phyloP scores from a whole-genome alignment of 1,284 basidiomycete genomes.

The Anthracocystis panici-leucophaei region DNA sequence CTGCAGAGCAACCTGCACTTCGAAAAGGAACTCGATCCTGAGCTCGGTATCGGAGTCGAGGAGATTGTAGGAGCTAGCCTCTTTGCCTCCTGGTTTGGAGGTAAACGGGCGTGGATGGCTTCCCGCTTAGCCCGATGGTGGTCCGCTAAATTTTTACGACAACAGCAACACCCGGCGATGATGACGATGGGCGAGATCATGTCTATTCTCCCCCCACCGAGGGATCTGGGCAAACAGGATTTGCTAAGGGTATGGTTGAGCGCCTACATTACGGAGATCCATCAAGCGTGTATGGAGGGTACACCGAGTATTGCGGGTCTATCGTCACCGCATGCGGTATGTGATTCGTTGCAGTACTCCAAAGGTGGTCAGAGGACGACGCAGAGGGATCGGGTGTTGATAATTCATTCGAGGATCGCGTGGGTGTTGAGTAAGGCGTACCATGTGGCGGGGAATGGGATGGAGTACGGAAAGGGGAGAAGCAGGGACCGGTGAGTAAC shows the following conservation, averaged over 20 bases:
- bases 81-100: conserved; percentile 40
- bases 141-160: conserved; percentile 38
- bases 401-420: conserved; percentile 30
- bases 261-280: conserved; percentile 42
- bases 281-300: conserved; percentile 40
- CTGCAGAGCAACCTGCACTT: conserved; percentile 32
- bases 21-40: conserved; percentile 42
- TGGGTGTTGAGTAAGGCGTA: conserved; percentile 45
- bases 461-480: conserved; percentile 16
- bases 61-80: conserved; percentile 38
- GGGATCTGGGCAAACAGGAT: conserved; percentile 42
- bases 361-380: conserved; percentile 34
- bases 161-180: conserved; percentile 43
- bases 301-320: conserved; percentile 30
- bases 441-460: conserved; percentile 26
- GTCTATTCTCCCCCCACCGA: conserved; percentile 35
- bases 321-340: conserved; percentile 28
- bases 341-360: conserved; percentile 29
- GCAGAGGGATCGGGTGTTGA: conserved; percentile 30
- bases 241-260: conserved; percentile 41
- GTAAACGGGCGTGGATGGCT: conserved; percentile 37
- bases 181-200: conserved; percentile 50
- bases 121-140: conserved; percentile 40
- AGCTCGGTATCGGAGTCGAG: conserved; percentile 43
- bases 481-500: not conserved